Evolutionary conservation across 208 protist genomes (phyloP).

Genomic region (Zelonia costaricensis): DNA sequence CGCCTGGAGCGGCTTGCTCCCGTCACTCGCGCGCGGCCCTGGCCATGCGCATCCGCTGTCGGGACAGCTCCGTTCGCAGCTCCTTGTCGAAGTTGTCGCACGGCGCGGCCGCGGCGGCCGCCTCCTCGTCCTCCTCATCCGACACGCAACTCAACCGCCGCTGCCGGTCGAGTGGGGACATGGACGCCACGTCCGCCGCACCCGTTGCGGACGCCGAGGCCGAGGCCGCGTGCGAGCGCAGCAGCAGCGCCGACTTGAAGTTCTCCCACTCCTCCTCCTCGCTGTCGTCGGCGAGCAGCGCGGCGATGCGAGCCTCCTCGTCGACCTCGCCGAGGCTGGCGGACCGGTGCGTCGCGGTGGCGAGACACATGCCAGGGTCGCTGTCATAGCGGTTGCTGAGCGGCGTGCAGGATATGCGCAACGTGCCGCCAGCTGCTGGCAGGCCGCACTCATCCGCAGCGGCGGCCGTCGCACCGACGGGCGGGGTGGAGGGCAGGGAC

Average conservation of each 20-base stretch:
- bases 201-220: too few relatives aligned
- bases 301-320: conserved; percentile 21
- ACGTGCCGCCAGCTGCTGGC: not conserved
- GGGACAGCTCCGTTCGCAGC: conserved; percentile 30
- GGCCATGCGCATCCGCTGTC: conserved; percentile 34
- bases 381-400: not conserved
- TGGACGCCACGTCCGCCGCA: too few relatives aligned
- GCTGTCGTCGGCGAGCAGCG: conserved; percentile 31
- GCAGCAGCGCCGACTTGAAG: conserved; percentile 38
- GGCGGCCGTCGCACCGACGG: not conserved
- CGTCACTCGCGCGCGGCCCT: conserved; percentile 7
- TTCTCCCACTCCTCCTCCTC: conserved; percentile 68
- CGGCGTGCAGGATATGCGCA: too few relatives aligned
- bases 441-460: not conserved
- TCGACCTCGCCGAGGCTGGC: not conserved
- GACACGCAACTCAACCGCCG: not conserved
- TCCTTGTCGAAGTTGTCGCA: conserved; percentile 29
- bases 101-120: not conserved
- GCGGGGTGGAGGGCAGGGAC: not conserved
- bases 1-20: not conserved
- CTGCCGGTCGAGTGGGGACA: not conserved
- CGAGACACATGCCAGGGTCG: not conserved
- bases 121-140: not conserved
- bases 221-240: not conserved
- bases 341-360: not conserved